phyloP scores from a whole-genome alignment of 495 filamentous ascomycete species.

The Annulohypoxylon nitens region DNA sequence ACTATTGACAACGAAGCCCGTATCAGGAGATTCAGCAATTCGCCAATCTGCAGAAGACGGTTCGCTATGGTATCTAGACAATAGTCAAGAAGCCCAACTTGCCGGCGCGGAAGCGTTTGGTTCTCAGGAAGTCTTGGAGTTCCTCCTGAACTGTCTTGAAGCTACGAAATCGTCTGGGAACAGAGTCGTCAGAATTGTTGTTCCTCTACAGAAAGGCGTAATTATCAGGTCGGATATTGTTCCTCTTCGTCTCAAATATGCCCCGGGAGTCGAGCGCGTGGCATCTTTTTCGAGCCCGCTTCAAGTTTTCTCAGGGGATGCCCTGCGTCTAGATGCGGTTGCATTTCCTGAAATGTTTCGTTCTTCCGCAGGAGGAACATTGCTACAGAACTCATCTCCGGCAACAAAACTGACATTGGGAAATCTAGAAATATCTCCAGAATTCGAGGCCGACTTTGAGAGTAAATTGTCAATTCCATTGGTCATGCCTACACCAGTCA shows the following conservation, averaged over 20 bases:
- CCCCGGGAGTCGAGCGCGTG: constrained; percentile 34
- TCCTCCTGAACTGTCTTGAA: constrained; percentile 40
- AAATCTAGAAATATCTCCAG: neutral
- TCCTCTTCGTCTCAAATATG: constrained; percentile 43
- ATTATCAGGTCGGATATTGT: constrained; percentile 47
- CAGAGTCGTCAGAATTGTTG: constrained; percentile 39
- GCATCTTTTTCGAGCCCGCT: constrained; percentile 41
- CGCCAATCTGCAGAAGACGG: neutral
- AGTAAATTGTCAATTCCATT: constrained; percentile 49
- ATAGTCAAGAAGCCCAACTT: neutral
- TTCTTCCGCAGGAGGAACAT: constrained; percentile 40
- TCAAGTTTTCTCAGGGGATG: constrained; percentile 28
- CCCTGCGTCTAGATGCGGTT: constrained; percentile 13
- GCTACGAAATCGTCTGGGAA: constrained; percentile 15
- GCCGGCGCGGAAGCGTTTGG: constrained; percentile 27
- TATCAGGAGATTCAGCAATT: neutral
- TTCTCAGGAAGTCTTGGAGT: constrained; percentile 33
- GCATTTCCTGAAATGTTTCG: constrained; percentile 40
- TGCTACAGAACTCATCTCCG: constrained; percentile 18
- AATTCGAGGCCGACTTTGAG: constrained; percentile 42
- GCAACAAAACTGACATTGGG: neutral
- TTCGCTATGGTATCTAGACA: neutral
- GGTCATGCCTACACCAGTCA: constrained; percentile 41
- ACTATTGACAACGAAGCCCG: constrained; percentile 1
- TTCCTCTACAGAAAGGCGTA: constrained; percentile 37